phyloP scores from a whole-genome alignment of 1,284 basidiomycete genomes.

The Tilletia walkeri region DNA sequence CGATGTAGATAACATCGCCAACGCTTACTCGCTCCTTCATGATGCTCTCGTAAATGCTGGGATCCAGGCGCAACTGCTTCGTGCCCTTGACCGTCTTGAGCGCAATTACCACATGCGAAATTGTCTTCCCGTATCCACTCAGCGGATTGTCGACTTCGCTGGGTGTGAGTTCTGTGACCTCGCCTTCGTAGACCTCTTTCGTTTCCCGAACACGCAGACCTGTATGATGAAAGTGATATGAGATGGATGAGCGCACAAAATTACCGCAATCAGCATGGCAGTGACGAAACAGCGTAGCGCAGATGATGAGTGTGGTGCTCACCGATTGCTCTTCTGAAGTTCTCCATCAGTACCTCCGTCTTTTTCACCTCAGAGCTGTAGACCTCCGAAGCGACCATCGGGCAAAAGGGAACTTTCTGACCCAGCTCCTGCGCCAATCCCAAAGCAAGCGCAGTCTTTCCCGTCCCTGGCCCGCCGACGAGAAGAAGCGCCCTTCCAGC shows the following conservation, averaged over 20 bases:
- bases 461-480: slow-evolving; percentile 86
- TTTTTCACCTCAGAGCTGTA: slow-evolving; percentile 98
- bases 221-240: slow-evolving; percentile 9
- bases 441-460: slow-evolving; percentile 91
- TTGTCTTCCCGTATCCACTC: slow-evolving; percentile 94
- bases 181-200: slow-evolving; percentile 97
- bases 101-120: slow-evolving; percentile 92
- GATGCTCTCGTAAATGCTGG: slow-evolving; percentile 93
- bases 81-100: slow-evolving; percentile 98
- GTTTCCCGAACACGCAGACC: slow-evolving; percentile 71
- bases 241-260: not conserved
- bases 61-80: slow-evolving; percentile 91
- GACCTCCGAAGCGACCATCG: slow-evolving; percentile 96
- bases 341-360: slow-evolving; percentile 95
- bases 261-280: not conserved
- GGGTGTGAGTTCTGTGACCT: slow-evolving; percentile 94
- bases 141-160: slow-evolving; percentile 62
- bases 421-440: slow-evolving; percentile 93
- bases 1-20: slow-evolving; percentile 95
- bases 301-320: slow-evolving; percentile 45
- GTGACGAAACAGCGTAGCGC: slow-evolving; percentile 23
- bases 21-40: slow-evolving; percentile 96
- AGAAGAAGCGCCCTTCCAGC: slow-evolving; percentile 84
- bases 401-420: slow-evolving; percentile 92
- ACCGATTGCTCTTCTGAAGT: slow-evolving; percentile 94